Base-by-base conservation (phyloP, 345 rosid species). In the Aquilaria malaccensis region DNA sequence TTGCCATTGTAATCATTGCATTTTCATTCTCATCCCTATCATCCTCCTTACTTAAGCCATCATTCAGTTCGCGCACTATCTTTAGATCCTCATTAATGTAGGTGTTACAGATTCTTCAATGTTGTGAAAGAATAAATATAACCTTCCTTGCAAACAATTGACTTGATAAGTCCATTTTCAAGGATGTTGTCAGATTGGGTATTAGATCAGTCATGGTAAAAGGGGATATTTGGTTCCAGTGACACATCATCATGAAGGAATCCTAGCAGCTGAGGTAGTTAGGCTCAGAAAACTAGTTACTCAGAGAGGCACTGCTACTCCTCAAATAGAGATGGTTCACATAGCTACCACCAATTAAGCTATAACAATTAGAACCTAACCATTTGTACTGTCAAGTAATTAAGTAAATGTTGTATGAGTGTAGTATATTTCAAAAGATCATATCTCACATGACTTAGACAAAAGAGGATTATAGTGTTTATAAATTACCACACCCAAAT, bases 161-260 rank as follows among this genome's bases (percentile, higher is more conserved):
- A 93, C 2, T 97, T 97, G 54, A 89, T 85, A 50, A 93, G 86
- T 7, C 76, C 80, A 62, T 89, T 85, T 41, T 78, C 81, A 0
- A 85, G 85, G 46, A 41, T 32, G 3, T 83, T 88, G 2, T 87
- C 90, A 14, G 61, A 63, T 10, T 47, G 74, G 22, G 79, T 55
- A 85, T 85, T 1, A 70, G 45, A 22, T 22, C 22, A 13, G 86
- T 60, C 55, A 79, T 82, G 54, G 62, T 53, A 56, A 77, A 80
- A 50, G 86, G 80, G 31, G 81, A 56, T 2, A 84, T 80, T 62
- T 87, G 93, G 82, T 89, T 93, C 97, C 97, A 93, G 0, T 96
- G 97, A 3, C 97, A 93, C 98, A 93, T 89, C 71, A 73, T 85
- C 89, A 89, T 77, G 2, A 97, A 97, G 13, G 97, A 93, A 9